These are phyloP conservation scores for Puya raimondii DNA, from an alignment of 176 grass and related monocot genomes.

Conservation along the genomic window DNA sequence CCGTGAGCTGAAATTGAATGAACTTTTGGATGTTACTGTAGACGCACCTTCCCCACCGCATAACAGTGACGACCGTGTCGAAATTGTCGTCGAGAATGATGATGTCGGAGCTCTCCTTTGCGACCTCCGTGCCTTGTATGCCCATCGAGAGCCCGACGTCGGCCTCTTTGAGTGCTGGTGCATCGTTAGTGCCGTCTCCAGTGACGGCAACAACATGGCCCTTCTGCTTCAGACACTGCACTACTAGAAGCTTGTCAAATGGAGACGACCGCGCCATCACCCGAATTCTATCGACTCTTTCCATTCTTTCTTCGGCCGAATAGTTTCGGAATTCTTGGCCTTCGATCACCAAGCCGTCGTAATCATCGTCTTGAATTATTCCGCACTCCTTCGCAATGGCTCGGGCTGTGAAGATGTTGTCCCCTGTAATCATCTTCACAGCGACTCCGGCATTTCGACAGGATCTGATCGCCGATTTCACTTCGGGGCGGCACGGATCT, in stretches of 20 bases:
- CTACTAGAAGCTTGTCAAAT: constrained; percentile 55
- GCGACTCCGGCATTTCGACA: constrained; percentile 47
- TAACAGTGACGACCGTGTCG: constrained; percentile 55
- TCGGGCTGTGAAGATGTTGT: constrained; percentile 73
- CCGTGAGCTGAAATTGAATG: constrained; percentile 84
- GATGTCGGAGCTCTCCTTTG: constrained; percentile 86
- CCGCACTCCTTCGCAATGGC: constrained; percentile 77
- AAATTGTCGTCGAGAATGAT: constrained; percentile 83
- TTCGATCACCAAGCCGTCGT: constrained; percentile 39
- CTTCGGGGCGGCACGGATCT: constrained; percentile 74
- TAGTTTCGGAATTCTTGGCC: constrained; percentile 66
- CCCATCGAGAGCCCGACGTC: constrained; percentile 84
- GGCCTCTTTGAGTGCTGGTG: constrained; percentile 72
- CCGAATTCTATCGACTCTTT: constrained; percentile 41
- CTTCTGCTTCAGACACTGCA: constrained; percentile 66
- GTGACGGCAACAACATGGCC: constrained; percentile 81
- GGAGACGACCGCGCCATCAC: constrained; percentile 58
- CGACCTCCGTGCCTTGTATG: constrained; percentile 73
- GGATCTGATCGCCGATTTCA: constrained; percentile 37
- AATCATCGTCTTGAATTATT: constrained; percentile 27
- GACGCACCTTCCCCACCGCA: constrained; percentile 73
- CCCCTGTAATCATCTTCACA: constrained; percentile 92
- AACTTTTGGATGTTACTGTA: constrained; percentile 86
- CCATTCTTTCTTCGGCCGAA: constrained; percentile 34
- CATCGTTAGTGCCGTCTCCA: constrained; percentile 71